Conservation (phyloP, 768 basidiomycete genomes). For the Harrya chromipes region DNA sequence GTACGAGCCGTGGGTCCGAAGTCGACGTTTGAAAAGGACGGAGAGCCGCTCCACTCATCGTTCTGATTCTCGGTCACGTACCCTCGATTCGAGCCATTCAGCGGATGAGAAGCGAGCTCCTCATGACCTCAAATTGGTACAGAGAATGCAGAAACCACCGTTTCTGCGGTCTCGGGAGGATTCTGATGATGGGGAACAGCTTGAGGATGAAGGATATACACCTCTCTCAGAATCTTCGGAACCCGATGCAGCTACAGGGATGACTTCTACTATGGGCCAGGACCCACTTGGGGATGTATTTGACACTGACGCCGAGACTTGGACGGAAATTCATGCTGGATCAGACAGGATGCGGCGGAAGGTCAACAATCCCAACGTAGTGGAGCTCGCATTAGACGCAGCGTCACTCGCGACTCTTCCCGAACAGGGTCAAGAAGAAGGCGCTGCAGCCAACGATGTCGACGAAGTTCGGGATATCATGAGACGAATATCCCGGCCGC, state of each 20-base stretch:
- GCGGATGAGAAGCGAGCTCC: slow-evolving; percentile 36
- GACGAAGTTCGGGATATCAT: slow-evolving; percentile 36
- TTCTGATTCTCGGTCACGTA: slow-evolving; percentile 21
- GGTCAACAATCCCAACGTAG: slow-evolving; percentile 40
- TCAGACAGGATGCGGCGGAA: slow-evolving; percentile 26
- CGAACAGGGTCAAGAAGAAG: slow-evolving; percentile 26
- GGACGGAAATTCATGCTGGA: slow-evolving; percentile 51
- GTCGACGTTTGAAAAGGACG: slow-evolving; percentile 55
- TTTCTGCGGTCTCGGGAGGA: slow-evolving; percentile 27
- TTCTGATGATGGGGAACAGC: slow-evolving; percentile 28
- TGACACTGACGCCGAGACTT: slow-evolving; percentile 62
- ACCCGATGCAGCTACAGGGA: slow-evolving; percentile 36
- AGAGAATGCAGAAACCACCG: slow-evolving; percentile 42
- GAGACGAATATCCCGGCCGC: slow-evolving; percentile 38
- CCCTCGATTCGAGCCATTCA: slow-evolving; percentile 20
- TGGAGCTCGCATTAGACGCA: slow-evolving; percentile 51
- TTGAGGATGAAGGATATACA: slow-evolving; percentile 22
- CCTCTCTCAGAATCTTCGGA: slow-evolving; percentile 29
- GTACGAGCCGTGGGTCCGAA: slow-evolving; percentile 83
- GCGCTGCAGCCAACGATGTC: slow-evolving; percentile 32
- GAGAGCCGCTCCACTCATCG: slow-evolving; percentile 38
- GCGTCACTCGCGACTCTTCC: slow-evolving; percentile 32
- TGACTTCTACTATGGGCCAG: slow-evolving; percentile 32
- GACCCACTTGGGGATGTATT: slow-evolving; percentile 64
- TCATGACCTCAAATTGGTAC: slow-evolving; percentile 50